Base-by-base conservation (phyloP, 2,329 filamentous ascomycete genomes). In the Phaeomoniella chlamydospora region DNA sequence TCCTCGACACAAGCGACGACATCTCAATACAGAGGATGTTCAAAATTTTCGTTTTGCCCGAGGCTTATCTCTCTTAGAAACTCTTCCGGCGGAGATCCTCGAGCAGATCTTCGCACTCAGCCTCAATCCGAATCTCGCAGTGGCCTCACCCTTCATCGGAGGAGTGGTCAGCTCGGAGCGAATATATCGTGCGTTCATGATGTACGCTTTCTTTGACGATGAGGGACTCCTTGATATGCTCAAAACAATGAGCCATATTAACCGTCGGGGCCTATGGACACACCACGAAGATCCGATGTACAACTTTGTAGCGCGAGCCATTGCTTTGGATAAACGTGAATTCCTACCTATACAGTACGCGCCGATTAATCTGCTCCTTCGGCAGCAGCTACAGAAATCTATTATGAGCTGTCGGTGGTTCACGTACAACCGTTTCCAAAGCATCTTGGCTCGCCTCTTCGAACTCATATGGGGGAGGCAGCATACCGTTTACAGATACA, bases 71-170 rank as follows among this genome's bases (percentile, higher is more conserved):
- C 22, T 6, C 6, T 48, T 72, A 10, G 66, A 72, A 44, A 38
- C 43, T 3, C 52, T 72, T 0, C 68, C 68, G 0, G 47, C 57
- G 3, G 68, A 72, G 46, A 47, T 72, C 10, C 53, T 71, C n/a
- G 62, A 71, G 43, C 53, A 58, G 29, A 68, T 72, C 32, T 71
- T 71, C 40, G 50, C 66, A n/a, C 48, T 58, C 17, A 58, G 61
- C 4, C 45, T 62, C 15, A 66, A 69, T 41, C 42, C 64, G 18
- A 59, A 64, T 26, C 46, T 68, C 1, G 53, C 62, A 2, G 51
- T 51, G 12, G 53, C 56, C 4, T 70, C 67, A 0, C 51, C 49
- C 0, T 41, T 49, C 9, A 45, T 72, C 6, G 56, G 54, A 6
- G 45, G 47, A 1, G 54, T 52, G 2, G 41, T 67, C 9, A 62